phyloP scores from a whole-genome alignment of 805 yeast species.

The Yarrowia osloensis region DNA sequence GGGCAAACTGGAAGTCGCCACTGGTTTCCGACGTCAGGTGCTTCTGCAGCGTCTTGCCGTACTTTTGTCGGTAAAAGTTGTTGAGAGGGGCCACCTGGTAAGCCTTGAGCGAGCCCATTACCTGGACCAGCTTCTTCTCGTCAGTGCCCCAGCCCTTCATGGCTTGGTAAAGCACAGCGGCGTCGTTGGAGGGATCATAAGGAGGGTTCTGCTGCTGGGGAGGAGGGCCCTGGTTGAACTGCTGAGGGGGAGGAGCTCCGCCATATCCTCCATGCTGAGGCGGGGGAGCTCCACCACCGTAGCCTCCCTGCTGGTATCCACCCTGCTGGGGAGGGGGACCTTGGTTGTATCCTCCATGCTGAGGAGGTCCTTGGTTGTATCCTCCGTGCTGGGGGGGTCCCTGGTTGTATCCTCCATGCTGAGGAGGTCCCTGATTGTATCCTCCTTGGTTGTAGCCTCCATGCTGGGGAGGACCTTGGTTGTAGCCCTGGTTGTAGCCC shows the following conservation, averaged over 20 bases:
- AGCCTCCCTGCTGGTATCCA: constrained; percentile 5
- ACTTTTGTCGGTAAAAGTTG: constrained; percentile 32
- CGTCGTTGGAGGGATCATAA: constrained; percentile 35
- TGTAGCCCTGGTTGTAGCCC: constrained; percentile 13
- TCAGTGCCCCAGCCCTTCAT: constrained; percentile 38
- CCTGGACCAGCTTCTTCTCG: constrained; percentile 34
- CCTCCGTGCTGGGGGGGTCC: constrained; percentile 25
- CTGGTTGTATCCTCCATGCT: constrained; percentile 31
- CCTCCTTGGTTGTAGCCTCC: constrained; percentile 4
- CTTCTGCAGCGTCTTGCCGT: constrained; percentile 33
- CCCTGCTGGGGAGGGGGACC: constrained; percentile 28
- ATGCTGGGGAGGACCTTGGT: constrained; percentile 12
- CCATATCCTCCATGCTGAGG: neutral
- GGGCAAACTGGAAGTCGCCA: constrained; percentile 34
- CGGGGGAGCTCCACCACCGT: neutral
- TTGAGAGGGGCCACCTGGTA: constrained; percentile 34
- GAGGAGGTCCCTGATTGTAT: constrained; percentile 20
- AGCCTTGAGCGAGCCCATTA: constrained; percentile 33
- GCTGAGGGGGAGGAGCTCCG: neutral
- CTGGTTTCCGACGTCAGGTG: constrained; percentile 35
- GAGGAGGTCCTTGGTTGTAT: constrained; percentile 22
- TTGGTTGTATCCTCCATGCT: constrained; percentile 30
- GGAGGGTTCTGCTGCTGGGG: constrained; percentile 16
- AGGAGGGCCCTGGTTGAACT: neutral
- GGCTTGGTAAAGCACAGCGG: constrained; percentile 33